These are phyloP conservation scores for Gigaspora rosea DNA, from an alignment of 192 early-diverging fungal species.

Conservation along the genomic window DNA sequence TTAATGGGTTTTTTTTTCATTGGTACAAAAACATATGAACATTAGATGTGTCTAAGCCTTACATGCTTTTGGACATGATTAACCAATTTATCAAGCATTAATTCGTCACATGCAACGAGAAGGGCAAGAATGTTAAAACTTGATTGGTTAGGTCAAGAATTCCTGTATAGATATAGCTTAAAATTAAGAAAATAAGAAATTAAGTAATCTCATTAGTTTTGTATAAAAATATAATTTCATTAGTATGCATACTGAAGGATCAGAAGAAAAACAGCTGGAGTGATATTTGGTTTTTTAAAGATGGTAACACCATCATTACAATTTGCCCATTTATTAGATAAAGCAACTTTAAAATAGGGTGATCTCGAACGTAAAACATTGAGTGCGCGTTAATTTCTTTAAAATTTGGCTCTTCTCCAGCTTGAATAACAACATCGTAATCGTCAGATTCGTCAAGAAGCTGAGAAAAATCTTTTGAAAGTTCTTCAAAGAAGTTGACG, in stretches of 20 bases:
- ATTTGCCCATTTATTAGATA: conserved; percentile 1
- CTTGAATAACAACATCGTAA: background rate
- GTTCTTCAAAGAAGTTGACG: too few species aligned
- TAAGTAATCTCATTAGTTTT: too few species aligned
- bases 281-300: conserved; percentile 31
- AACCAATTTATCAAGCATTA: conserved; percentile 24
- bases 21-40: too few species aligned
- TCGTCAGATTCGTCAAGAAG: conserved; percentile 21
- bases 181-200: too few species aligned
- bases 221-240: too few species aligned
- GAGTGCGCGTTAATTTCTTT: too few species aligned
- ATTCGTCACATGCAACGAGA: conserved; percentile 22
- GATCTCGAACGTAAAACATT: too few species aligned
- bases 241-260: background rate
- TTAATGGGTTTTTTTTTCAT: too few species aligned
- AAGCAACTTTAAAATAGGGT: background rate
- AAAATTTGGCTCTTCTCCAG: too few species aligned
- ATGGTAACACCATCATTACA: conserved; percentile 1
- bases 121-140: background rate
- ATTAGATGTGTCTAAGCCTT: too few species aligned
- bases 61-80: conserved; percentile 7
- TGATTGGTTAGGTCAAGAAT: background rate
- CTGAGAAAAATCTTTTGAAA: background rate
- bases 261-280: conserved; percentile 15
- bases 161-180: conserved; percentile 27